phyloP scores from a whole-genome alignment of 352 stramenopile genomes.

The Phytophthora pistaciae region DNA sequence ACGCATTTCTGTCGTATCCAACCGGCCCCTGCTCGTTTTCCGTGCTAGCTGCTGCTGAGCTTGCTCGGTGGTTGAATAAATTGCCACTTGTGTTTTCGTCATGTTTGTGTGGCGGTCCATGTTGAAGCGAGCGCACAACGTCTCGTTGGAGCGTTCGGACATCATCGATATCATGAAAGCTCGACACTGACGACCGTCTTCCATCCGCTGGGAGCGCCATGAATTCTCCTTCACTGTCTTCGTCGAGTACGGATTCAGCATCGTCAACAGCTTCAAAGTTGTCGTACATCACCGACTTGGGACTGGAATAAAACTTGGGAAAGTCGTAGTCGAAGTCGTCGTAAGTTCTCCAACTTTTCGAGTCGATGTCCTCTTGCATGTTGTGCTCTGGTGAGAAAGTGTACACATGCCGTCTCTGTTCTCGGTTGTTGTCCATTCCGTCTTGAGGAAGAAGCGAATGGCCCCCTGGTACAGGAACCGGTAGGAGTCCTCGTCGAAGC shows the following conservation, averaged over 20 bases:
- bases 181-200: constrained; percentile 15
- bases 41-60: background rate
- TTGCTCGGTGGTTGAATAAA: constrained; percentile 7
- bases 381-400: constrained; percentile 9
- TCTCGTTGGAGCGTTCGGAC: constrained; percentile 39
- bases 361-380: constrained; percentile 3
- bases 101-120: constrained; percentile 8
- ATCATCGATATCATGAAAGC: constrained; percentile 16
- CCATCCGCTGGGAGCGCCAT: constrained; percentile 25
- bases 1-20: constrained; percentile 5
- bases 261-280: constrained; percentile 26
- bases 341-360: constrained; percentile 27
- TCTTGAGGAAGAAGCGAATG: constrained; percentile 29
- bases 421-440: background rate
- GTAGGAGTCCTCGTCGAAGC: constrained; percentile 35
- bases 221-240: constrained; percentile 32
- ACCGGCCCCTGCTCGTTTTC: background rate
- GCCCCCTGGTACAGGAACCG: constrained; percentile 26
- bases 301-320: constrained; percentile 21
- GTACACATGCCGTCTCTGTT: constrained; percentile 26
- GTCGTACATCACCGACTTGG: constrained; percentile 25
- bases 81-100: background rate
- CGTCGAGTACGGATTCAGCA: constrained; percentile 11
- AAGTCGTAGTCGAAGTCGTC: constrained; percentile 41
- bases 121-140: constrained; percentile 55